These are phyloP conservation scores for Dryas integrifolia DNA, from an alignment of 331 rosid genomes.

Conservation along the genomic window DNA sequence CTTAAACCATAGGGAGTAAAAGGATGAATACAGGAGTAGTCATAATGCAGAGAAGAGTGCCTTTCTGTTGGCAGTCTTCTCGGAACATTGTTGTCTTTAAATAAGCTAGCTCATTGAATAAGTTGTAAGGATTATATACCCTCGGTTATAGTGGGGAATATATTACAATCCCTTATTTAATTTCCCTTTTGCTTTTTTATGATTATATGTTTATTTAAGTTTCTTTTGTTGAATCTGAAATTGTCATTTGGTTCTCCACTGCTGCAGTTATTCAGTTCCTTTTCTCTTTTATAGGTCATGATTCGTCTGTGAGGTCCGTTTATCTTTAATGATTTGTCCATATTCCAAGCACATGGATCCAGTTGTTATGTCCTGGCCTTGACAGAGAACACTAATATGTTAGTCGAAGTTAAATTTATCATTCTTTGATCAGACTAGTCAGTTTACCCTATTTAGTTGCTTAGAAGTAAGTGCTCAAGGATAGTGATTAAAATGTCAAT, in stretches of 20 bases:
- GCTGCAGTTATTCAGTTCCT: slow-evolving; percentile 3
- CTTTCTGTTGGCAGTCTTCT: slow-evolving; percentile 36
- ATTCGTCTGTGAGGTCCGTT: background rate
- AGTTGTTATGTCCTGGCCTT: background rate
- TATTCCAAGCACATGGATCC: background rate
- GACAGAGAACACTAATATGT: background rate
- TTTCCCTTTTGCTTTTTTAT: slow-evolving; percentile 17
- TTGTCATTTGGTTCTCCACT: slow-evolving; percentile 18
- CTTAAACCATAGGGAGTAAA: slow-evolving; percentile 43
- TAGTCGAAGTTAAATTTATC: background rate
- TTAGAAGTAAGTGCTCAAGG: background rate
- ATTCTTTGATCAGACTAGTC: background rate
- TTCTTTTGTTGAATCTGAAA: slow-evolving; percentile 28
- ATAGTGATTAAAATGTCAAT: background rate
- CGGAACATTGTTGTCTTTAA: slow-evolving; percentile 55
- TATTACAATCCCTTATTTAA: slow-evolving; percentile 38
- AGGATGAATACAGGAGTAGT: slow-evolving; percentile 45
- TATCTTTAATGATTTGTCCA: background rate
- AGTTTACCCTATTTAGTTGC: background rate
- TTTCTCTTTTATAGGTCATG: background rate
- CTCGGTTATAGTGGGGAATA: slow-evolving; percentile 59
- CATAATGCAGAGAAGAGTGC: slow-evolving; percentile 37
- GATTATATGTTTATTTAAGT: slow-evolving; percentile 14
- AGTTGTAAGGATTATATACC: slow-evolving; percentile 62
- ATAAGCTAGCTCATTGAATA: slow-evolving; percentile 66